Evolutionary conservation across 306 rosid genomes (phyloP).

Genomic region (Rosa lucieae): DNA sequence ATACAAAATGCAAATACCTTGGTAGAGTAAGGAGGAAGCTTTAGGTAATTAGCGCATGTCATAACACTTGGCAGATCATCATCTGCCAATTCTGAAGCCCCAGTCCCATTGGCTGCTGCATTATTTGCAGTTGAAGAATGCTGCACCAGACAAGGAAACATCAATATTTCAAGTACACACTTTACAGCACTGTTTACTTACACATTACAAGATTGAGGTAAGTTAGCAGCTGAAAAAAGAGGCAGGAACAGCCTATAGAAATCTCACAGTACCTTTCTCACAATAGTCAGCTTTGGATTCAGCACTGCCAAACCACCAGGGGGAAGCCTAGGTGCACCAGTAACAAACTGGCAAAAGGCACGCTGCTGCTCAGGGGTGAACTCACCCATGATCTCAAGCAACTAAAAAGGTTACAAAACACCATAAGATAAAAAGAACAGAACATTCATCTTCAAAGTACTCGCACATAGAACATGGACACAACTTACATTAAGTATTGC

Average conservation of each 20-base stretch:
- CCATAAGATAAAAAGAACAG: slow-evolving; percentile 12
- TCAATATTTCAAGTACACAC: background rate
- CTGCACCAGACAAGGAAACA: slow-evolving; percentile 46
- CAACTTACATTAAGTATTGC: slow-evolving; percentile 79
- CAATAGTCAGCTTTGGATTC: slow-evolving; percentile 92
- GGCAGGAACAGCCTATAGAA: background rate
- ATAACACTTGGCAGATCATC: slow-evolving; percentile 98
- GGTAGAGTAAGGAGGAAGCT: slow-evolving; percentile 98
- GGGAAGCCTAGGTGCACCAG: slow-evolving; percentile 96
- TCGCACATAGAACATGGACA: slow-evolving; percentile 17
- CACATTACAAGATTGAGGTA: background rate
- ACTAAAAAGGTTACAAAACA: slow-evolving; percentile 42
- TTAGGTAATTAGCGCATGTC: slow-evolving; percentile 99
- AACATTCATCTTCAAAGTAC: slow-evolving; percentile 16
- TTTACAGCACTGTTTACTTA: background rate
- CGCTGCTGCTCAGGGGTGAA: slow-evolving; percentile 92
- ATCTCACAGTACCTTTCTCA: slow-evolving; percentile 72
- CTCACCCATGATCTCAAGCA: slow-evolving; percentile 94
- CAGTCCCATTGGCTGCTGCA: slow-evolving; percentile 69
- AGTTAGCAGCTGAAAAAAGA: background rate
- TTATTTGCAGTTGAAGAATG: slow-evolving; percentile 66
- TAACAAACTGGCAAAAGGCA: slow-evolving; percentile 95
- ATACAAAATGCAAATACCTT: slow-evolving; percentile 49
- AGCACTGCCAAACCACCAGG: slow-evolving; percentile 95
- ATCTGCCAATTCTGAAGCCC: slow-evolving; percentile 79